Evolutionary conservation across 768 basidiomycete genomes (phyloP), one percentile per base, ranked within the genome.

Genomic region (Fibroporia radiculosa): DNA sequence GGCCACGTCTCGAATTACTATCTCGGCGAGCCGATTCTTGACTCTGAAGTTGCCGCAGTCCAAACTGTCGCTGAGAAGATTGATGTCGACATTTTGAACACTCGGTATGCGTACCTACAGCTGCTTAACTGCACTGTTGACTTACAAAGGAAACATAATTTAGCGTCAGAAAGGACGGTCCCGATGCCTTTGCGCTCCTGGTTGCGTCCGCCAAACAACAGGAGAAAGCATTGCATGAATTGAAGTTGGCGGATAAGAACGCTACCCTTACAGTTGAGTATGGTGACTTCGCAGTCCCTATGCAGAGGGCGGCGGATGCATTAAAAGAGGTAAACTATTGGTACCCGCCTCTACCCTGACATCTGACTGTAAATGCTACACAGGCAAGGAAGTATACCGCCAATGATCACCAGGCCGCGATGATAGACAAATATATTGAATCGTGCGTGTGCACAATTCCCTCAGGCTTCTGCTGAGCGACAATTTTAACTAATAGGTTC

Each of bases 1-100:
- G 90, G 90, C 1, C 87, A 92, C 48, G 59, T 88, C 42, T 86
- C 82, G 24, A 88, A 90, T 59, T 93, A 93, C 62, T 93, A 93
- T 58, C 77, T 82, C 22, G 88, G 87, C 1, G 73, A 84, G 48
- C 59, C 73, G 8, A 77, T 84, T 18, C 71, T 74, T n/a, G 84
- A 90, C 48, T 77, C 78, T 0, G 91, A 92, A 58, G 87, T 91
- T 5, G 77, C 79, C 19, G 72, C 73, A 1, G 75, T 93, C 19
- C 90, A 92, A 60, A 68, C 67, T 6, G 80, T 80, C 1, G 82
- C 85, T 2, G 91, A 93, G 63, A 77, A 77, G 48, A 68, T 84
- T 23, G 77, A 72, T n/a, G 60, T 93, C 39, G 83, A 87, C 49
- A 73, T 88, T 8, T 60, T 91, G 47, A 92, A 92, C 59, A 93